Conservation (phyloP, 441 rosid species). For the Croton setiger region DNA sequence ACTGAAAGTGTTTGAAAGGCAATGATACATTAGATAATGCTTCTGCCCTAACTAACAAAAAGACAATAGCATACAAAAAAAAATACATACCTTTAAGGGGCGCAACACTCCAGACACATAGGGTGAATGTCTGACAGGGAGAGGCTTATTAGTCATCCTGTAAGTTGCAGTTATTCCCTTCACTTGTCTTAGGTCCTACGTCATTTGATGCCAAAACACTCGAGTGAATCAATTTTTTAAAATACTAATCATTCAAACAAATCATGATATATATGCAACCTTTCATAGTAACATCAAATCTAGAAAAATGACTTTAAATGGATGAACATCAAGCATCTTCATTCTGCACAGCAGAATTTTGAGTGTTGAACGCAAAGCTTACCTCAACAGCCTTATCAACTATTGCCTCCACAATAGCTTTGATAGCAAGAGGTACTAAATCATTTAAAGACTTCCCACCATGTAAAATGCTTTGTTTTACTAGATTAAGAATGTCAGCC, state of each 20-base stretch:
- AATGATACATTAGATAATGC: not conserved
- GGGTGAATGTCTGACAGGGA: constrained; percentile 89
- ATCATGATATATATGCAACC: constrained; percentile 3
- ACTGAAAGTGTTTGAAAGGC: not conserved
- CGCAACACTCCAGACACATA: constrained; percentile 77
- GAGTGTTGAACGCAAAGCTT: constrained; percentile 19
- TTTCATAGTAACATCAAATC: not conserved
- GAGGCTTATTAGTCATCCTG: constrained; percentile 93
- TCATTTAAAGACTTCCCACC: constrained; percentile 60
- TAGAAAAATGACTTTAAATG: not conserved
- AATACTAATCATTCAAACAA: not conserved
- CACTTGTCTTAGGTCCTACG: constrained; percentile 80
- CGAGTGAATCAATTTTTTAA: constrained; percentile 4
- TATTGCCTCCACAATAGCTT: constrained; percentile 55
- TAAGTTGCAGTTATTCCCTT: constrained; percentile 87
- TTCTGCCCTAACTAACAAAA: not conserved
- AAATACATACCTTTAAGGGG: constrained; percentile 60
- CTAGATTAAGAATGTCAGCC: constrained; percentile 53
- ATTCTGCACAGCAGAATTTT: not conserved
- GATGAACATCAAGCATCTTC: constrained; percentile 14
- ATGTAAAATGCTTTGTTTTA: constrained; percentile 72
- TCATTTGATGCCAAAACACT: constrained; percentile 21
- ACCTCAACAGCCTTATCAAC: constrained; percentile 96
- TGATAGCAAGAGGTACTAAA: constrained; percentile 51
- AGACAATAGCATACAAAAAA: not conserved